Evolutionary conservation across 148 eudicot species (phyloP), one percentile per base, ranked within the genome.

Genomic region (Diospyros kaki): DNA sequence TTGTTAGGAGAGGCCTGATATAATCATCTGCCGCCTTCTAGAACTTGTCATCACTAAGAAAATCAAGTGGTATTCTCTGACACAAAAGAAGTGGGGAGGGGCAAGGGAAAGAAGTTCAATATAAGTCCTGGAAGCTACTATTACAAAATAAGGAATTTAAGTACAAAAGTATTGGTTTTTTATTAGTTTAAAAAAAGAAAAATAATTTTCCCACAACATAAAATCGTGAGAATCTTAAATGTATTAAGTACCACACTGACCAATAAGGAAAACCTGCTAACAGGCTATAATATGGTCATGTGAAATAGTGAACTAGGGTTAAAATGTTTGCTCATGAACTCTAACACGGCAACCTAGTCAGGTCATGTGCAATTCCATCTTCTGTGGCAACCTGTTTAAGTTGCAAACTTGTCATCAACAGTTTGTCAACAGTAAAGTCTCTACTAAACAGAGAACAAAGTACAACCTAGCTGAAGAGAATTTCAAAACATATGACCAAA

Each of bases 61-160:
- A 95, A 87, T 95, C 99, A 69, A 93, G 97, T 7, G 98, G 99
- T 75, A 95, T 95, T 78, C 99, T 90, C 99, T 94, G 83, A 66
- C 80, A 58, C 53, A 41, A 51, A 56, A 28, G 73, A 17, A 28
- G 28, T 28, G 28, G 28, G 28, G 28, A 28, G 28, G 28, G 28
- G 28, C 28, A 28, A 28, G 17, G 54, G 45, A 38, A 58, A 59
- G 12, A 52, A 14, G 71, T 78, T 13, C 5, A 39, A 74, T 40
- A 54, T 48, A 54, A 14, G 66, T 42, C 46, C 45, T 40, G 56
- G 13, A 58, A 66, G 0, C 28, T 58, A 64, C 28, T 28, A 38
- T 48, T 11, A 9, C 12, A 45, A 66, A 43, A 11, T 54, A 54
- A 28, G 28, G 28, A 28, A 28, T 28, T 28, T 28, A 28, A 28